Percentiles rank a stretch among this genome's conserved stretches.
These are phyloP conservation scores for Coffea canephora DNA, from an alignment of 257 asterid species.

Conservation along the genomic window DNA sequence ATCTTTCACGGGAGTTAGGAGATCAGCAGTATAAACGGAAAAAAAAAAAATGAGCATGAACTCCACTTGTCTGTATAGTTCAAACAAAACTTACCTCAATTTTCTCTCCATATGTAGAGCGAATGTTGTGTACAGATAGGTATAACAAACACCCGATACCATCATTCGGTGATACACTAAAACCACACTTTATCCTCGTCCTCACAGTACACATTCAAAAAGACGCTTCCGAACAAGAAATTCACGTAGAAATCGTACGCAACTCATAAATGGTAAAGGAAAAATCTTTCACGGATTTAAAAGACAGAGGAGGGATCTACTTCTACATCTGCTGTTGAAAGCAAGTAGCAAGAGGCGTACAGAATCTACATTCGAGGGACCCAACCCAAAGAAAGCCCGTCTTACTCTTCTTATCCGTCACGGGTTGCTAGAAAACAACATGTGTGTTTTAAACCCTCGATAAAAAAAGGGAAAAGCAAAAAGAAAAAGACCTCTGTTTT, in stretches of 20 bases:
- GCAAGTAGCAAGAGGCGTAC: constrained; percentile 9
- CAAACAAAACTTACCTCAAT: constrained; percentile 18
- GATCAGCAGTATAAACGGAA: not conserved
- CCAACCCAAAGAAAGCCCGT: not conserved
- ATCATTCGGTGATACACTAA: not conserved
- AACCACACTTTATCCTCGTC: constrained; percentile 6
- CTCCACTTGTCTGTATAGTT: not conserved
- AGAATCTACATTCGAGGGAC: constrained; percentile 10
- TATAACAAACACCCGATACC: not conserved
- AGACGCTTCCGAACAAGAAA: constrained; percentile 29
- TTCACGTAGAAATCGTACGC: constrained; percentile 14
- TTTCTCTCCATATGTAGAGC: not conserved
- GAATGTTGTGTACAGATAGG: not conserved
- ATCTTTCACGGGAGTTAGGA: constrained; percentile 31
- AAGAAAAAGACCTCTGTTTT: not conserved
- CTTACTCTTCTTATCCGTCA: constrained; percentile 41
- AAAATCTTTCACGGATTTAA: constrained; percentile 34
- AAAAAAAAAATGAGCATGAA: not conserved
- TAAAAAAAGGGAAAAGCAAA: too few species aligned
- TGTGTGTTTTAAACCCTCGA: constrained; percentile 11
- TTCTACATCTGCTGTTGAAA: constrained; percentile 24
- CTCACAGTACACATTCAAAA: constrained; percentile 18
- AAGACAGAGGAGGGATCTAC: not conserved
- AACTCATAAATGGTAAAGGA: constrained; percentile 5
- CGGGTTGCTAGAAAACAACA: constrained; percentile 64